phyloP scores from a whole-genome alignment of 345 rosid genomes.

The Eutrema heterophyllum region DNA sequence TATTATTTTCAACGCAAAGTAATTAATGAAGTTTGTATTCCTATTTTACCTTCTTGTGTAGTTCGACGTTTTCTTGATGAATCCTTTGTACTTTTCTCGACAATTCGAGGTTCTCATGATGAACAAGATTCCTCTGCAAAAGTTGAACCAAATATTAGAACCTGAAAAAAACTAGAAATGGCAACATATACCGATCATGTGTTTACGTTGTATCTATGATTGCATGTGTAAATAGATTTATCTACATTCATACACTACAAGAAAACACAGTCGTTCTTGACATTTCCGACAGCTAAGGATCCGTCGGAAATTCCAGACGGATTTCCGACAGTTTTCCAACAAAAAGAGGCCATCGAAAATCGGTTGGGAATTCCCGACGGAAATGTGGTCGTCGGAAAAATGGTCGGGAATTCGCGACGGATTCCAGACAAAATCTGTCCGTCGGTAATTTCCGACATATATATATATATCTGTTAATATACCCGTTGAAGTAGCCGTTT shows the following conservation, averaged over 20 bases:
- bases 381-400: too few species aligned
- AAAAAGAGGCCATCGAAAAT: too few species aligned
- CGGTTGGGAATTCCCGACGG: too few species aligned
- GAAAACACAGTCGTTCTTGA: too few species aligned
- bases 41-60: slow-evolving; percentile 47
- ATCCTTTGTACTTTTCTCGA: slow-evolving; percentile 42
- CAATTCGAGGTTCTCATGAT: slow-evolving; percentile 54
- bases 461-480: too few species aligned
- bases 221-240: neutral
- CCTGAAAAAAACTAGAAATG: neutral
- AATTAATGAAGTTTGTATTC: neutral
- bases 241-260: neutral
- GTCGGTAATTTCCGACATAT: too few species aligned
- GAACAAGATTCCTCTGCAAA: slow-evolving; percentile 46
- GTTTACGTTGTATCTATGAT: neutral
- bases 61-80: slow-evolving; percentile 48
- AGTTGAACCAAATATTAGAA: neutral
- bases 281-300: too few species aligned
- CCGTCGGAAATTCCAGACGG: too few species aligned
- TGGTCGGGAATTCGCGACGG: too few species aligned
- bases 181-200: neutral
- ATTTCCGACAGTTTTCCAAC: too few species aligned
- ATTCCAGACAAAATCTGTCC: too few species aligned
- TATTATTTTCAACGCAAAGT: neutral
- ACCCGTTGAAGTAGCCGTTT: too few species aligned